Percentiles rank a stretch among this genome's conserved stretches.
Evolutionary conservation across 2,329 filamentous ascomycete genomes (phyloP).

Genomic region (Coniella lustricola): DNA sequence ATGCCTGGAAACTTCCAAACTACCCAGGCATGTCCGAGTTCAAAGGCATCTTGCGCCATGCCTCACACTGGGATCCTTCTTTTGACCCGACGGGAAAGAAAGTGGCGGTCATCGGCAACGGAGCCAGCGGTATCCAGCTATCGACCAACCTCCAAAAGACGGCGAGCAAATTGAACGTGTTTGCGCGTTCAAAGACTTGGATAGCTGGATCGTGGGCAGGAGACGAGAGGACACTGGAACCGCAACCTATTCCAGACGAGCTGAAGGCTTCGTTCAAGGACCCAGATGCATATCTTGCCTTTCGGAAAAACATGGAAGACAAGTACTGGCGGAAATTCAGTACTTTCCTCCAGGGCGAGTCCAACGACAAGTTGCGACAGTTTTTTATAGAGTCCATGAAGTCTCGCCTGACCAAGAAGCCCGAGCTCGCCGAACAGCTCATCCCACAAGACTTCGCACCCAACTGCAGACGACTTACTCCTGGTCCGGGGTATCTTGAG

Average conservation of each 20-base stretch:
- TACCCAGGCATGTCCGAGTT: constrained; percentile 51
- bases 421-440: constrained; percentile 47
- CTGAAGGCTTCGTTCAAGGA: constrained; percentile 51
- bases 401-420: constrained; percentile 43
- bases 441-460: constrained; percentile 54
- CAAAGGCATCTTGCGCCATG: constrained; percentile 50
- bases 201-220: constrained; percentile 56
- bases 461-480: constrained; percentile 57
- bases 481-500: constrained; percentile 62
- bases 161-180: constrained; percentile 52
- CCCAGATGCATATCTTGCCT: constrained; percentile 52
- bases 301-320: constrained; percentile 49
- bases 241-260: constrained; percentile 48
- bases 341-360: constrained; percentile 43
- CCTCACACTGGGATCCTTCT: constrained; percentile 50
- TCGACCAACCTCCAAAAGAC: constrained; percentile 44
- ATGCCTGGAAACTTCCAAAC: constrained; percentile 55
- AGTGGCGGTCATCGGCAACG: constrained; percentile 57
- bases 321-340: constrained; percentile 56
- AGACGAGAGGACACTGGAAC: constrained; percentile 45
- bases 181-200: constrained; percentile 60
- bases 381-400: constrained; percentile 48
- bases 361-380: constrained; percentile 40
- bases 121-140: constrained; percentile 53
- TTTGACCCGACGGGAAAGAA: constrained; percentile 43